Evolutionary conservation across 352 stramenopile species (phyloP).

Genomic region (Pythium aquatile): DNA sequence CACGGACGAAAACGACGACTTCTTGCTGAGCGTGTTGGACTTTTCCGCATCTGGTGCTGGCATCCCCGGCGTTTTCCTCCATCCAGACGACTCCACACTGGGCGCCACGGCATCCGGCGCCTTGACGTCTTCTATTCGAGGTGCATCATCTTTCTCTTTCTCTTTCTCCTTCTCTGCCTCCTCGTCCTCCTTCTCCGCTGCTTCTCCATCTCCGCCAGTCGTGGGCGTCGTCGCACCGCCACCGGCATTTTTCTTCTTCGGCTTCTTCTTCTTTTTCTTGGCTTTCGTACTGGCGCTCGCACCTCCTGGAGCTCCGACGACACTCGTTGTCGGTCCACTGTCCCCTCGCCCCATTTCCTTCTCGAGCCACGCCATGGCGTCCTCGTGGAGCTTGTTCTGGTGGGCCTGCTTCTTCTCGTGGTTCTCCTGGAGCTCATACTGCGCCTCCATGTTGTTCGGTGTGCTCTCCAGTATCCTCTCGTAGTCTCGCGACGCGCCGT

Average conservation of each 20-base stretch:
- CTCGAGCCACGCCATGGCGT: slow-evolving; percentile 50
- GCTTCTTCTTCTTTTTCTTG: slow-evolving; percentile 76
- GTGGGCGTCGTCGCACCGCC: slow-evolving; percentile 3
- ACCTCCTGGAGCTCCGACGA: background rate
- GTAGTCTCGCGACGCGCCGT: slow-evolving; percentile 64
- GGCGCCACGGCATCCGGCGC: background rate
- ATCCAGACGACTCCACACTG: slow-evolving; percentile 10
- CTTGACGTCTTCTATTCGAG: slow-evolving; percentile 24
- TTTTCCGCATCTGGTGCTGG: background rate
- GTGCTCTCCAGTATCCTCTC: slow-evolving; percentile 52
- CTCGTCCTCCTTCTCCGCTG: slow-evolving; percentile 9
- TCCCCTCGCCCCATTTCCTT: slow-evolving; percentile 26
- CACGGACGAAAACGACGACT: slow-evolving; percentile 15
- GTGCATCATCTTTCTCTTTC: slow-evolving; percentile 25
- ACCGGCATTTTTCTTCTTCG: slow-evolving; percentile 56
- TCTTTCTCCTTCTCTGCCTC: slow-evolving; percentile 3
- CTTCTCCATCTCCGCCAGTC: slow-evolving; percentile 4
- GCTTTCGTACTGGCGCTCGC: slow-evolving; percentile 11
- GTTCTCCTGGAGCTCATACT: slow-evolving; percentile 68
- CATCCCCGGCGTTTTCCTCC: background rate
- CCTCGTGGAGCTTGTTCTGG: slow-evolving; percentile 40
- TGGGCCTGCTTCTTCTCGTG: slow-evolving; percentile 37
- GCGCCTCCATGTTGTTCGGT: slow-evolving; percentile 76
- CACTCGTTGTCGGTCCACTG: slow-evolving; percentile 12
- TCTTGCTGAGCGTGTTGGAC: slow-evolving; percentile 9